Base-by-base conservation (phyloP, 768 basidiomycete species). In the Rhodotorula toruloides region DNA sequence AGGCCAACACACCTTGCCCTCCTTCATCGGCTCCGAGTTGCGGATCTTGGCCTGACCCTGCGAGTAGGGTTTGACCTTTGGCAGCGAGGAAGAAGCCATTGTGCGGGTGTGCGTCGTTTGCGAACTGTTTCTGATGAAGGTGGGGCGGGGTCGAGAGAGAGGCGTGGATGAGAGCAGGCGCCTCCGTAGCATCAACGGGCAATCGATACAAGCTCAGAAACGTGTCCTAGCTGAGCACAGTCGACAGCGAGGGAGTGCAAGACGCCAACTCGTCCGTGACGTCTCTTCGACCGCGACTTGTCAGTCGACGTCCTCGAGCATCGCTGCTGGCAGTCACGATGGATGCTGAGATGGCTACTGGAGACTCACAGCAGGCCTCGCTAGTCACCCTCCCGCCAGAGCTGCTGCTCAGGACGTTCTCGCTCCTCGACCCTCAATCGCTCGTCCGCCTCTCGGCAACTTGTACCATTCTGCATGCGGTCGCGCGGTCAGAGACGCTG, bases 351-450 rank as follows among this genome's bases (percentile, higher is more conserved):
- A 47, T 27, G 44, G 34, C 7, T 16, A 34, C 21, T 8, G 2
- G 11, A 0, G n/a, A 12, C 9, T 31, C 27, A 21, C 8, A 21
- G 6, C 27, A 2, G 3, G 40, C 42, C 12, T 12, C 36, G 17
- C 46, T 59, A 27, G 21, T 10, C 16, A 4, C 46, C 0, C 63
- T 70, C 32, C 68, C 68, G 9, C 68, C 68, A 22, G 68, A 70
- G 34, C 60, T 70, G 16, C 2, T 54, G 22, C 49, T 70, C 22
- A 60, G 56, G 27, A 31, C 65, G 47, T 17, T 61, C 43, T 14
- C 19, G 16, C 34, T 42, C 44, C 56, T 59, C 56, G 55, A 65
- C 47, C 60, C 68, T 1, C 59, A 36, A 12, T 58, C 68, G 19
- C 54, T 70, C 52, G 39, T 29, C 34, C 60, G 60, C 31, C 44